A percentile compares a stretch with the other conserved stretches of the same genome.
These are phyloP conservation scores for Blastocystis sp. DNA, from an alignment of 352 stramenopile genomes.

Conservation along the genomic window DNA sequence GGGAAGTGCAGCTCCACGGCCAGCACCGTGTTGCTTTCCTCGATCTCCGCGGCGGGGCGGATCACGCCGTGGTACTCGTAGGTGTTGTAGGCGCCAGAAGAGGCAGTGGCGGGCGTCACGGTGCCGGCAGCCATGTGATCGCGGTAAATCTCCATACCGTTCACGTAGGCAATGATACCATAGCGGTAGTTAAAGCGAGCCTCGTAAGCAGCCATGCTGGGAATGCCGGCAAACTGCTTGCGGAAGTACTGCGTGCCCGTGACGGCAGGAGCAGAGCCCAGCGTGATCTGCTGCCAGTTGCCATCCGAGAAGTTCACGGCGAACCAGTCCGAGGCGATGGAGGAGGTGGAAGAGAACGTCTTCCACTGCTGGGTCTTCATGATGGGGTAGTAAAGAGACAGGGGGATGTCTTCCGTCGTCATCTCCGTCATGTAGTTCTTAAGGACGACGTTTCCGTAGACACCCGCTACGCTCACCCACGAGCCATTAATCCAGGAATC, in stretches of 20 bases:
- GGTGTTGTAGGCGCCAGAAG: constrained; percentile 1
- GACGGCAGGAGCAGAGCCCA: not conserved
- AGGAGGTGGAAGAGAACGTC: not conserved
- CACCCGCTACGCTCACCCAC: not conserved
- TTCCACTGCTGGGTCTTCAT: not conserved
- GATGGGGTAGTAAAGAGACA: too few species aligned
- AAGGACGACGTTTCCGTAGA: not conserved
- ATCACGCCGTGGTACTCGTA: not conserved
- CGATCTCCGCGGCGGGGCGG: not conserved
- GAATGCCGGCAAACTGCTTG: too few species aligned
- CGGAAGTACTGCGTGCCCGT: not conserved
- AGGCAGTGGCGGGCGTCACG: constrained; percentile 16
- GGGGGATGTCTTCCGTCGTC: not conserved
- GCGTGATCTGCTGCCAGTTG: not conserved
- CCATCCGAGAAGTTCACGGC: too few species aligned
- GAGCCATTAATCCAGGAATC: constrained; percentile 15
- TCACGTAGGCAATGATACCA: too few species aligned
- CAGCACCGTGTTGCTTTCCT: not conserved
- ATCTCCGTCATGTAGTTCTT: constrained; percentile 27
- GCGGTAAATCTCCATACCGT: not conserved
- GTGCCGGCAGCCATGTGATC: constrained; percentile 50
- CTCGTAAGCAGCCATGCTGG: too few species aligned
- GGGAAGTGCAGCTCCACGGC: not conserved
- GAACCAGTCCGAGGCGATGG: not conserved
- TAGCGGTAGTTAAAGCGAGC: too few species aligned